Base-by-base conservation (phyloP, 768 basidiomycete genomes). In the Xerocomellus chrysenteron region DNA sequence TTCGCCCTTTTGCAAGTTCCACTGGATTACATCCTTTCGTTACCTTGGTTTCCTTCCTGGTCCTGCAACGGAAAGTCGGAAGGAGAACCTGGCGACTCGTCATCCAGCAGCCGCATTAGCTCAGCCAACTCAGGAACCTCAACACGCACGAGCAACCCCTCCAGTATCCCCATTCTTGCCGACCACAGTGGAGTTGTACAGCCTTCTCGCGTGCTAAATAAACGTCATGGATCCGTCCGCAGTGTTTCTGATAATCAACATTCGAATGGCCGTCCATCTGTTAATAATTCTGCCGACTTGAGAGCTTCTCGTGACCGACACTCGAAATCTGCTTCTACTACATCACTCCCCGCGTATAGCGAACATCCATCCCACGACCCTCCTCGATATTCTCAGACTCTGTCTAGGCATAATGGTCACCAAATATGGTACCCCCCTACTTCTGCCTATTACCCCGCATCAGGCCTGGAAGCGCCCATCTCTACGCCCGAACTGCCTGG, bases 391-490 rank as follows among this genome's bases (percentile, higher is more conserved):
- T 60, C 72, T 36, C 61, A 55, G 24, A 64, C 48, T 19, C 46
- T 57, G 32, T 50, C 70, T 33, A 52, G 56, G 35, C 51, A 50
- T 28, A 54, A 56, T 37, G 63, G 52, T 17, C 67, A 84, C 59
- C 73, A 86, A 65, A 78, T 86, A 35, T 88, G 85, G 86, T 72
- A 82, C 61, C 84, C 88, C 5, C 81, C 87, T 32, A 64, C 73
- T n/a, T 75, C 82, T 30, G 68, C 80, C 0, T 77, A 21, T 21
- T 21, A 79, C 26, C 55, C 52, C 16, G 42, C 61, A 33, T 48
- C 66, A 42, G 12, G 52, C 53, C 54, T 65, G 59, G 61, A 66
- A 33, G 30, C 36, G 16, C 33, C 65, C 1, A 13, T 44, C 8
- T 54, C 59, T 39, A 50, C 50, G n/a, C 54, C 28, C 16, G 51